Percentiles rank a stretch among this genome's conserved stretches.
These are phyloP conservation scores for Aspergillus funiculosus DNA, from an alignment of 495 filamentous ascomycete species.

Conservation along the genomic window DNA sequence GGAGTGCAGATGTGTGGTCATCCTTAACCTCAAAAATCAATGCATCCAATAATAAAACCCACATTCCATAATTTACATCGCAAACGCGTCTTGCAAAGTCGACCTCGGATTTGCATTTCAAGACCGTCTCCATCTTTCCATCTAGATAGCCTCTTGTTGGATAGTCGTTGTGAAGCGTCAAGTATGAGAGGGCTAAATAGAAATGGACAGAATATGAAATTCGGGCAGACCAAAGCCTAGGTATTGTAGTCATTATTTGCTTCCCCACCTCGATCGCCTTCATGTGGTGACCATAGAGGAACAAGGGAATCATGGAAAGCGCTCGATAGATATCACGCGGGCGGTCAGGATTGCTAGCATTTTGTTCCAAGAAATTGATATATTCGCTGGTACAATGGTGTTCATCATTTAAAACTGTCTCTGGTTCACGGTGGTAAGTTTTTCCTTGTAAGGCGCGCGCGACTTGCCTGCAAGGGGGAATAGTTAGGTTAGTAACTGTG, in stretches of 20 bases:
- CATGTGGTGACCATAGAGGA: conserved; percentile 67
- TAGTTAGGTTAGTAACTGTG: conserved; percentile 11
- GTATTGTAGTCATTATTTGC: conserved; percentile 50
- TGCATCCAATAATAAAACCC: conserved; percentile 69
- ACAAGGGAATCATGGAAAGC: conserved; percentile 65
- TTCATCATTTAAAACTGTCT: conserved; percentile 64
- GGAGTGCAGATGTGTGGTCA: conserved; percentile 56
- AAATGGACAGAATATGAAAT: conserved; percentile 59
- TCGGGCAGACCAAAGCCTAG: conserved; percentile 67
- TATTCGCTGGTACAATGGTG: conserved; percentile 61
- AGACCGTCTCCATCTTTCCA: conserved; percentile 50
- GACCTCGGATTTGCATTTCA: conserved; percentile 56
- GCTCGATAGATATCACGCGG: conserved; percentile 68
- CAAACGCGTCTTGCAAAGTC: conserved; percentile 62
- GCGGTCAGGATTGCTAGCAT: conserved; percentile 50
- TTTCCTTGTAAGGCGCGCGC: conserved; percentile 79
- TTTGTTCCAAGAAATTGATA: conserved; percentile 47
- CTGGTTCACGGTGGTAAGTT: conserved; percentile 52
- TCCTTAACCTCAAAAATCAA: conserved; percentile 61
- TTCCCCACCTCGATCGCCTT: conserved; percentile 63
- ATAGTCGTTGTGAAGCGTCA: conserved; percentile 56
- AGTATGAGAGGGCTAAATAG: conserved; percentile 62
- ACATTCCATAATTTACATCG: conserved; percentile 73
- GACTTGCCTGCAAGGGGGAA: conserved; percentile 50
- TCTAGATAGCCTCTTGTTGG: conserved; percentile 45